Percentiles rank a stretch among this genome's conserved stretches.
Evolutionary conservation across 2,329 filamentous ascomycete genomes (phyloP).

Genomic region (Neophaeococcomyces aloes): DNA sequence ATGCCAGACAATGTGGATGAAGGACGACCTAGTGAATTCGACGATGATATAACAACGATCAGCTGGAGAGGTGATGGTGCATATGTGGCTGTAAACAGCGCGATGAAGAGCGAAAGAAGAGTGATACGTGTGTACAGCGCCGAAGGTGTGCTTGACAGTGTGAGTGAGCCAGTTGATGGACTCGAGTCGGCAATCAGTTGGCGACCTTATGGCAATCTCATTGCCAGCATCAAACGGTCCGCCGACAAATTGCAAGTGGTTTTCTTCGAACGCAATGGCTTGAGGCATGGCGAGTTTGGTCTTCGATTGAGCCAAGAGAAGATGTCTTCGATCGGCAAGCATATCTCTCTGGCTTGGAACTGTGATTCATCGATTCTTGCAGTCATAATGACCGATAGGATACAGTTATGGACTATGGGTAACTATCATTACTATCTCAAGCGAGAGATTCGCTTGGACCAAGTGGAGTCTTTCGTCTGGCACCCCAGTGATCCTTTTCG

Average conservation of each 20-base stretch:
- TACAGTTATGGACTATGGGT: constrained; percentile 94
- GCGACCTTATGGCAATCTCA: constrained; percentile 80
- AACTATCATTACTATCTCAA: constrained; percentile 99
- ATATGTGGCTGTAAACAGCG: constrained; percentile 73
- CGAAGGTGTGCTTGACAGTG: constrained; percentile 82
- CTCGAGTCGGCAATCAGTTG: constrained; percentile 83
- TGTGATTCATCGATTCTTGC: constrained; percentile 83
- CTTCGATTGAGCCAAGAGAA: constrained; percentile 56
- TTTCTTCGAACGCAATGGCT: constrained; percentile 95
- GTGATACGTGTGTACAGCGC: constrained; percentile 83
- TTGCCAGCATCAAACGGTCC: constrained; percentile 73
- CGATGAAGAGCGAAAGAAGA: constrained; percentile 59
- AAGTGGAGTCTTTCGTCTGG: constrained; percentile 46
- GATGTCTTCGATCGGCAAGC: constrained; percentile 42
- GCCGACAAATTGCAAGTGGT: constrained; percentile 64
- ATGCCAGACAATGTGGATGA: constrained; percentile 87
- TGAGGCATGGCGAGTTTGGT: constrained; percentile 91
- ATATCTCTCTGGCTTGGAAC: constrained; percentile 73
- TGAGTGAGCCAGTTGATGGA: constrained; percentile 87
- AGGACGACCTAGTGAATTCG: constrained; percentile 62
- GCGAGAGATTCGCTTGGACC: constrained; percentile 54
- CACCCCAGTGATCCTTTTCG: constrained; percentile 74
- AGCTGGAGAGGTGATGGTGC: constrained; percentile 93
- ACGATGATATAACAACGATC: constrained; percentile 61
- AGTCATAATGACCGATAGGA: constrained; percentile 58